Evolutionary conservation across 129 eudicot genomes (phyloP), one percentile per base, ranked within the genome.

Genomic region (Dittrichia graveolens): DNA sequence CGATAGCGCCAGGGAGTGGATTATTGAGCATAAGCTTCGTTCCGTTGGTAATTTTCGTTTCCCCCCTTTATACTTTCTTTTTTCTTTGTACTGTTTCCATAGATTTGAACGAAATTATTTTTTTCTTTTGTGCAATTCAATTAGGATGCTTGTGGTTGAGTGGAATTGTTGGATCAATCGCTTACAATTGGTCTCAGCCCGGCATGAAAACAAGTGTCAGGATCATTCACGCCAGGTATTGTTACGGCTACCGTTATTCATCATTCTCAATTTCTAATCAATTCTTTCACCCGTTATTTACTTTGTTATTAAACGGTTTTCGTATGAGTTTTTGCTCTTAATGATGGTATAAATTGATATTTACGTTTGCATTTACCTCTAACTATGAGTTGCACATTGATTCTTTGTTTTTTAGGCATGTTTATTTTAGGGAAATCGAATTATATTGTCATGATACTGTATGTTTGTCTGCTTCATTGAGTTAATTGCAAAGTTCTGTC

Each of bases 151-250:
- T 89, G 50, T 89, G 90, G 93, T 65, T 81, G 66, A 89, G 86
- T 53, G 96, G 92, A 5, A 80, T 89, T 60, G 78, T 77, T 73
- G 90, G 96, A 35, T 89, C 96, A 15, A 72, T 89, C 45, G 90
- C 93, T 9, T 86, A 89, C 61, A 89, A 89, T 78, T 89, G 96
- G 96, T 86, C 96, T 64, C 86, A 87, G 47, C 96, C 96, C 15
- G 76, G 77, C 65, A 89, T 89, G 96, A 86, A 89, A 69, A 82
- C 96, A 69, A 86, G 96, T 63, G 96, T 89, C 46, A 73, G 75
- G 88, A 83, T 89, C 76, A 89, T 89, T 80, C 96, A 86, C 67
- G 93, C 93, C 8, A 86, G 92, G 92, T 89, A 63, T 59, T 12
- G 1, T 55, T 31, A 2, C 53, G 3, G 1, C n/a, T n/a, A n/a